A percentile compares a stretch with the other conserved stretches of the same genome.
Conservation (phyloP, 768 basidiomycete genomes). For the Suillus luteus region DNA sequence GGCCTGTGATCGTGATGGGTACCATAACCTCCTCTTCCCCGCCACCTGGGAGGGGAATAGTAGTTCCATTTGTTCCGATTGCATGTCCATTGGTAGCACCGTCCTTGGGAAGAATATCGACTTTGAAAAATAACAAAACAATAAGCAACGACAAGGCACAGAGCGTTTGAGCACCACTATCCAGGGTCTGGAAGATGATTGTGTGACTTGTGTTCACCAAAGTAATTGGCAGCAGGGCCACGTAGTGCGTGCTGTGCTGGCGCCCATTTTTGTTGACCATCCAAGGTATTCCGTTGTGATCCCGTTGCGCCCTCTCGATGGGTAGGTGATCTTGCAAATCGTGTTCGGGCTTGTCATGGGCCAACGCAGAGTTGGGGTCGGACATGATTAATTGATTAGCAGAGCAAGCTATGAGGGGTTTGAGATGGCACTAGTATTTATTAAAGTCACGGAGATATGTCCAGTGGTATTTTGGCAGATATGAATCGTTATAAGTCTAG, state of each 20-base stretch:
- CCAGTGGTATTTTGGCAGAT: slow-evolving; percentile 14
- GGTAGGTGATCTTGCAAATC: slow-evolving; percentile 15
- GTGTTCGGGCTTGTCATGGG: slow-evolving; percentile 30
- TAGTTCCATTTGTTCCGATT: too few species aligned
- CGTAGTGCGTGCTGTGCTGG: slow-evolving; percentile 10
- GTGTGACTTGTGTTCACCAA: slow-evolving; percentile 14
- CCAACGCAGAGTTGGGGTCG: slow-evolving; percentile 20
- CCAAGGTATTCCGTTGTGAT: slow-evolving; percentile 6
- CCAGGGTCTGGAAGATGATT: slow-evolving; percentile 16
- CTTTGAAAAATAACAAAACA: too few species aligned
- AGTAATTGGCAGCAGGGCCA: slow-evolving; percentile 20
- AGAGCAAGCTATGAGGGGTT: slow-evolving; percentile 25
- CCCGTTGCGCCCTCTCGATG: not conserved
- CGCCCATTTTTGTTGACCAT: slow-evolving; percentile 14
- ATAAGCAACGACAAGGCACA: slow-evolving; percentile 9
- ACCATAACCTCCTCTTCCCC: too few species aligned
- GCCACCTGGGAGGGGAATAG: too few species aligned
- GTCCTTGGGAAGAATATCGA: too few species aligned
- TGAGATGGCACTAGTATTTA: slow-evolving; percentile 25
- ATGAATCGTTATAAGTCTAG: slow-evolving; percentile 44
- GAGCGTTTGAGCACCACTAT: slow-evolving; percentile 19
- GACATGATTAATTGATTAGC: slow-evolving; percentile 32
- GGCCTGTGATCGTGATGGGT: too few species aligned
- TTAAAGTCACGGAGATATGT: slow-evolving; percentile 28
- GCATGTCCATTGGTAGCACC: too few species aligned